Conservation (phyloP, 768 basidiomycete species). For the Russula sp. region DNA sequence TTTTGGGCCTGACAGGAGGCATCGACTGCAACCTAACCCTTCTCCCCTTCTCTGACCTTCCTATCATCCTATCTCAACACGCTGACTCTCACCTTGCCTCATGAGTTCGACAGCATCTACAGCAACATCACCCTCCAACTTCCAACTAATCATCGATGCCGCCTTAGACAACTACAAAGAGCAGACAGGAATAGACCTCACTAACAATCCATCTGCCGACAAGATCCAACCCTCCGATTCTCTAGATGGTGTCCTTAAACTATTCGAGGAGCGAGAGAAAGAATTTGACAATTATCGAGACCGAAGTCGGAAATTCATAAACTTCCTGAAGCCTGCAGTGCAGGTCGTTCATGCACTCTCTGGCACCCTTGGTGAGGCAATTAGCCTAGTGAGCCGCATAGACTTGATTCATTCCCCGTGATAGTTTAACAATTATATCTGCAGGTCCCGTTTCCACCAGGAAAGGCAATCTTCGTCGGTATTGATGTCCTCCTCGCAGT, state of each 20-base stretch:
- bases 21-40: background rate
- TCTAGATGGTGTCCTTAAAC: background rate
- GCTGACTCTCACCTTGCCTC: no score
- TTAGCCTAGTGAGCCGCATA: background rate
- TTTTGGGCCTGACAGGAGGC: background rate
- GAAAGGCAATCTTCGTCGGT: conserved; percentile 10
- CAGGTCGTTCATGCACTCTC: background rate
- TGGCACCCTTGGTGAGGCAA: background rate
- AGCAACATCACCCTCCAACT: background rate
- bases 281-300: conserved; percentile 11
- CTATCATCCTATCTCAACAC: background rate
- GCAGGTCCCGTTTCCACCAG: background rate
- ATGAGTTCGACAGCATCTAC: background rate
- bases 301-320: conserved; percentile 5
- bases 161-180: conserved; percentile 1
- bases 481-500: conserved; percentile 3
- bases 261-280: conserved; percentile 1
- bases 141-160: background rate
- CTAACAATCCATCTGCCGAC: background rate
- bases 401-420: background rate
- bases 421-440: background rate
- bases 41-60: background rate
- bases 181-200: conserved; percentile 10
- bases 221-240: background rate
- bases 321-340: conserved; percentile 2